Percentiles rank a stretch among this genome's conserved stretches.
These are phyloP conservation scores for Allium fistulosum DNA, from an alignment of 106 monocot species.

Conservation along the genomic window DNA sequence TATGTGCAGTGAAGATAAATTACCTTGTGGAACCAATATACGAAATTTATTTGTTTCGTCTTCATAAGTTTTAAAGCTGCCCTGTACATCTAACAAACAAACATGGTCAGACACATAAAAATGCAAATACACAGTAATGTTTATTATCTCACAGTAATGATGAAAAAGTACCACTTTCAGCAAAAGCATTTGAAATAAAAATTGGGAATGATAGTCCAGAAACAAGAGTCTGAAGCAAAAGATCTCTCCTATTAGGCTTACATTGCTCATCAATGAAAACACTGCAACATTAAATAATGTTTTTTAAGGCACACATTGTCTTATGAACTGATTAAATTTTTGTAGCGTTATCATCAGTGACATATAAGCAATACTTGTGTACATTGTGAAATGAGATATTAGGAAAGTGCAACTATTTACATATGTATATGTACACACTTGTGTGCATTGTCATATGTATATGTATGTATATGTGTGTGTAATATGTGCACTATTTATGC, in stretches of 20 bases:
- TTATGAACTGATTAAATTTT: too few relatives aligned
- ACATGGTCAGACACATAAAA: slow-evolving; percentile 5
- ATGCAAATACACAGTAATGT: neutral
- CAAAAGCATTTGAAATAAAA: slow-evolving; percentile 17
- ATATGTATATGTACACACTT: too few relatives aligned
- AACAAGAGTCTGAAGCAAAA: slow-evolving; percentile 30
- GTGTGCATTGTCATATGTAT: too few relatives aligned
- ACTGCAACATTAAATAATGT: neutral
- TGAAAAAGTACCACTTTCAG: slow-evolving; percentile 12
- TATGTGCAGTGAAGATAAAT: neutral
- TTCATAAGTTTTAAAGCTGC: slow-evolving; percentile 37
- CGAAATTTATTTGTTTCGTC: slow-evolving; percentile 66
- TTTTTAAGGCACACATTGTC: too few relatives aligned
- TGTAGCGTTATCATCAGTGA: too few relatives aligned
- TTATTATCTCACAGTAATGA: neutral
- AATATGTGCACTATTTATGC: too few relatives aligned
- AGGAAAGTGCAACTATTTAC: too few relatives aligned
- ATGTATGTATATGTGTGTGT: too few relatives aligned
- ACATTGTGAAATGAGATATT: neutral
- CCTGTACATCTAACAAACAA: slow-evolving; percentile 34
- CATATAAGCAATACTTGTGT: neutral
- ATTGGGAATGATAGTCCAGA: slow-evolving; percentile 29
- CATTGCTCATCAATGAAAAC: slow-evolving; percentile 1
- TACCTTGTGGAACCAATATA: slow-evolving; percentile 68
- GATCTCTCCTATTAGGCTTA: slow-evolving; percentile 39